Evolutionary conservation across 2,329 filamentous ascomycete species (phyloP).

Genomic region (Ploettnerulaceae sp.): DNA sequence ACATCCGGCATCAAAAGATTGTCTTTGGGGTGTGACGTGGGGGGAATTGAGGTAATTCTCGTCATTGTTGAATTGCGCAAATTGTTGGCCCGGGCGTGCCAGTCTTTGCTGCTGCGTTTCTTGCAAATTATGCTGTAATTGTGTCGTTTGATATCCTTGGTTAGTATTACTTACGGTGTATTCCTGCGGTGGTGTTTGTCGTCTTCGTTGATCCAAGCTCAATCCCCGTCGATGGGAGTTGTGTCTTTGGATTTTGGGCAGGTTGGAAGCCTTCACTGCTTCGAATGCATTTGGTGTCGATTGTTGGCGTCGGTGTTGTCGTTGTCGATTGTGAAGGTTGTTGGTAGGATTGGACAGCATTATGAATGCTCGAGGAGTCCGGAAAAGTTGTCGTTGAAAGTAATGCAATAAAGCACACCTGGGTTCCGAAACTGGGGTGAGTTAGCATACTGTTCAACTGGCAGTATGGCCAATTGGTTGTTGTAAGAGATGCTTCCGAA

Average conservation of each 20-base stretch:
- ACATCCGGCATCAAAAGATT: constrained; percentile 47
- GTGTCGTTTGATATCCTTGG: constrained; percentile 46
- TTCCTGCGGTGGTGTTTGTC: constrained; percentile 42
- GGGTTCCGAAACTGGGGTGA: constrained; percentile 42
- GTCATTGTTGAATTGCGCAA: constrained; percentile 34
- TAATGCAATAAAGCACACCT: constrained; percentile 48
- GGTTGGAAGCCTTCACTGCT: constrained; percentile 62
- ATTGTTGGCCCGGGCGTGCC: constrained; percentile 65
- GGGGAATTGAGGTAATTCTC: constrained; percentile 56
- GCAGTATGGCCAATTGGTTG: no score
- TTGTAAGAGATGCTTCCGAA: no score
- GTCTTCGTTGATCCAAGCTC: constrained; percentile 71
- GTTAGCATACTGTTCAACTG: no score
- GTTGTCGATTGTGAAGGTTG: constrained; percentile 68
- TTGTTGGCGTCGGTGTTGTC: constrained; percentile 79
- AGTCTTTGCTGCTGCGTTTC: constrained; percentile 85
- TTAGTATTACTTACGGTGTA: constrained; percentile 50
- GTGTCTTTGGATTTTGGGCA: constrained; percentile 53
- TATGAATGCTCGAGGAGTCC: constrained; percentile 64
- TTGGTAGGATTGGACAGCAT: constrained; percentile 76
- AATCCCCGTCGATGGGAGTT: constrained; percentile 72
- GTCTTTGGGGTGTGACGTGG: constrained; percentile 49
- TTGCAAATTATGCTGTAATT: constrained; percentile 73
- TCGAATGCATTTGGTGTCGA: constrained; percentile 79
- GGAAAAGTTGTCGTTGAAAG: constrained; percentile 49